Conservation (phyloP, 2,329 filamentous ascomycete species). For the Myriosclerotinia scirpicola region DNA sequence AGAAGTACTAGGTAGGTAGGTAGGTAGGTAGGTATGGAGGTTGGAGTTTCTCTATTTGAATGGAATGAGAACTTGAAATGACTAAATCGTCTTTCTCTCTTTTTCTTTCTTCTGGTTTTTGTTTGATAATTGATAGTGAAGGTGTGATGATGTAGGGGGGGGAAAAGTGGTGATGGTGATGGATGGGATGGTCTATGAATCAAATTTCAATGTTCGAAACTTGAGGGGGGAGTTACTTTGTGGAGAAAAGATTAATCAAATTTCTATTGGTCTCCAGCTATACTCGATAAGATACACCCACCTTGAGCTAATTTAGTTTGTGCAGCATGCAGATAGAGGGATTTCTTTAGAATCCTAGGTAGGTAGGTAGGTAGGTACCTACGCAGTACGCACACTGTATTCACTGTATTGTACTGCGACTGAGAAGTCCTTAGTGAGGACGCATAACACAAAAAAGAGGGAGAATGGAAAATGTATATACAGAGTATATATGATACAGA, state of each 20-base stretch:
- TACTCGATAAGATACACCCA: slow-evolving; percentile 22
- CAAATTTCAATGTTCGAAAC: not conserved
- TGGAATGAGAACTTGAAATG: not conserved
- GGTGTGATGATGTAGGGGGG: too few species aligned
- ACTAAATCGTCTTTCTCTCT: too few species aligned
- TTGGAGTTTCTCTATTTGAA: not conserved
- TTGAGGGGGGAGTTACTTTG: slow-evolving; percentile 1
- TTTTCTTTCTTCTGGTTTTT: too few species aligned
- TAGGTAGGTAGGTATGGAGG: not conserved
- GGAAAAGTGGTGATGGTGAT: too few species aligned
- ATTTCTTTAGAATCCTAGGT: slow-evolving; percentile 6
- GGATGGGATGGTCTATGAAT: too few species aligned
- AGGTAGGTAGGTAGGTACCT: too few species aligned
- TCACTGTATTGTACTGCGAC: too few species aligned
- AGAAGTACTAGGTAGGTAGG: not conserved
- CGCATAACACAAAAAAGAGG: too few species aligned
- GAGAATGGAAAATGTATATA: too few species aligned
- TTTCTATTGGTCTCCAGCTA: slow-evolving; percentile 10
- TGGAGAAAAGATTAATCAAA: not conserved
- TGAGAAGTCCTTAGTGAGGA: too few species aligned
- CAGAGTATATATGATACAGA: too few species aligned
- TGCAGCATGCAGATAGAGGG: slow-evolving; percentile 22
- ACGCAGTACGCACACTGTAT: not conserved
- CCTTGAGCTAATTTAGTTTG: slow-evolving; percentile 15
- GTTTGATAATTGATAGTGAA: too few species aligned